phyloP scores from a whole-genome alignment of 257 asterid genomes.

The Lavandula angustifolia region DNA sequence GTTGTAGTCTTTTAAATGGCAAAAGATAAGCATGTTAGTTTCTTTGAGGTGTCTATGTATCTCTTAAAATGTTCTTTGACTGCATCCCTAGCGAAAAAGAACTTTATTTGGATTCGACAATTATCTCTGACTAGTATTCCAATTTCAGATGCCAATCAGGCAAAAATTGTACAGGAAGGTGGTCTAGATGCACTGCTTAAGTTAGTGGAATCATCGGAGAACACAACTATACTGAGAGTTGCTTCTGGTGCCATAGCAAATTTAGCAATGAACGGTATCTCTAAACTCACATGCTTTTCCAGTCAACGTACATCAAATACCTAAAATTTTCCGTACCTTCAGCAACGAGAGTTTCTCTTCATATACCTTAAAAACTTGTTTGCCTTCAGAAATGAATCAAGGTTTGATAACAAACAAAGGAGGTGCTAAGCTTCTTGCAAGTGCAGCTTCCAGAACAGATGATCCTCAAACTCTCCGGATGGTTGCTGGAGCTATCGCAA shows the following conservation, averaged over 20 bases:
- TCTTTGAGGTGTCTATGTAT: background rate
- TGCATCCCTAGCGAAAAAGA: background rate
- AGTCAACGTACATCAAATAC: slow-evolving; percentile 10
- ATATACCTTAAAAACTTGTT: slow-evolving; percentile 14
- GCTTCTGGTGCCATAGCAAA: slow-evolving; percentile 98
- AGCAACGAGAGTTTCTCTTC: slow-evolving; percentile 4
- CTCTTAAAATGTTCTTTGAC: background rate
- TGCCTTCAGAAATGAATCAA: slow-evolving; percentile 70
- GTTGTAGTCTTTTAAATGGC: background rate
- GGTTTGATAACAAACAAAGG: slow-evolving; percentile 69
- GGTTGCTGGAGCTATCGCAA: slow-evolving; percentile 97
- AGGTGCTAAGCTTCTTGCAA: slow-evolving; percentile 73
- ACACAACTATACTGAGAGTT: slow-evolving; percentile 77
- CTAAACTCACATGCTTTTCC: slow-evolving; percentile 4
- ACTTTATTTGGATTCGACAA: background rate
- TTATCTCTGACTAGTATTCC: slow-evolving; percentile 22
- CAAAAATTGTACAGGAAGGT: slow-evolving; percentile 82
- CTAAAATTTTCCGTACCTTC: slow-evolving; percentile 1
- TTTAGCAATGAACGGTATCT: slow-evolving; percentile 90
- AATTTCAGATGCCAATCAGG: slow-evolving; percentile 74
- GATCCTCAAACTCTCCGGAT: slow-evolving; percentile 89
- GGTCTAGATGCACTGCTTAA: slow-evolving; percentile 81
- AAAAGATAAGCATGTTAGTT: background rate
- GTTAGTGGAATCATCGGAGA: slow-evolving; percentile 77
- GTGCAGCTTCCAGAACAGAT: slow-evolving; percentile 63